phyloP scores from a whole-genome alignment of 129 eudicot genomes.

The Scalesia atractyloides region DNA sequence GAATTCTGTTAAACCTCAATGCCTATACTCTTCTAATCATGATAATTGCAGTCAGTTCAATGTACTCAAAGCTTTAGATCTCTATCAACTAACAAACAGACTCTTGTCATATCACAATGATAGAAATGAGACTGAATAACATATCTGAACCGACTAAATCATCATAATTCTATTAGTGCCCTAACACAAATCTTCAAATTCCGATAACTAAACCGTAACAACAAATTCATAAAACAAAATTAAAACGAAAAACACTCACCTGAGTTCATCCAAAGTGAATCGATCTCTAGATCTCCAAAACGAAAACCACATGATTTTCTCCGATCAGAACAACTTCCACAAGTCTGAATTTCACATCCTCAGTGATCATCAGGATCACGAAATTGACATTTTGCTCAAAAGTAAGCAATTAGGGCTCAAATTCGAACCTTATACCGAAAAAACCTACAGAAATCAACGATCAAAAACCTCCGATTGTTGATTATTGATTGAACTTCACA shows the following conservation, averaged over 20 bases:
- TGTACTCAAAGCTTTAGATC: background rate
- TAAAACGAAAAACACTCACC: conserved; percentile 31
- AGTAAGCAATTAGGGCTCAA: too few species aligned
- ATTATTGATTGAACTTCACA: too few species aligned
- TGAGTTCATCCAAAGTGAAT: conserved; percentile 72
- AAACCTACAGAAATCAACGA: too few species aligned
- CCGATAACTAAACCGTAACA: background rate
- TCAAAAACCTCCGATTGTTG: too few species aligned
- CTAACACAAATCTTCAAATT: background rate
- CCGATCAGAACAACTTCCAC: conserved; percentile 21
- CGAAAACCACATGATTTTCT: conserved; percentile 66
- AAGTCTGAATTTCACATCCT: conserved; percentile 21
- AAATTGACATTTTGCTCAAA: conserved; percentile 8
- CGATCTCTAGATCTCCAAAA: conserved; percentile 79
- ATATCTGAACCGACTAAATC: conserved; percentile 8
- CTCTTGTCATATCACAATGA: background rate
- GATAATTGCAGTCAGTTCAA: background rate
- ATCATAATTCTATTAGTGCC: background rate
- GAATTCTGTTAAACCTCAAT: too few species aligned
- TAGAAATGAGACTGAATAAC: too few species aligned
- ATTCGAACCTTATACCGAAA: too few species aligned
- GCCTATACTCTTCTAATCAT: too few species aligned
- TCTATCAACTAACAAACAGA: conserved; percentile 5
- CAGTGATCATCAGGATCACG: background rate
- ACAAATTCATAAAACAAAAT: background rate